Evolutionary conservation across 768 basidiomycete genomes (phyloP).

Genomic region (Tricholoma sp.): DNA sequence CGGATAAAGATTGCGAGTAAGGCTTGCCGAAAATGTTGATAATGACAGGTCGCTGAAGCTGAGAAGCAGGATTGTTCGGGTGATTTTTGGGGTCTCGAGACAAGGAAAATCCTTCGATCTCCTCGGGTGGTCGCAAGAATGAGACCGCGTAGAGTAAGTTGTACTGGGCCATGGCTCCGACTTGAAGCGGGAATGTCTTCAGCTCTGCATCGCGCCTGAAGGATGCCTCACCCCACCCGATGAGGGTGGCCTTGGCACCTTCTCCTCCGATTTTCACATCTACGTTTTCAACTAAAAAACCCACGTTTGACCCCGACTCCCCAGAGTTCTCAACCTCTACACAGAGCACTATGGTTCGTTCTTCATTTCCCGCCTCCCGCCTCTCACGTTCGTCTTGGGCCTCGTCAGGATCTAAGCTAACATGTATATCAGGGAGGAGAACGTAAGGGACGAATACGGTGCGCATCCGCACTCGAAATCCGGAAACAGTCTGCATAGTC

Average conservation of each 20-base stretch:
- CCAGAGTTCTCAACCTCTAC: constrained; percentile 86
- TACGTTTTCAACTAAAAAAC: constrained; percentile 73
- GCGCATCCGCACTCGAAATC: constrained; percentile 90
- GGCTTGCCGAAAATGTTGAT: constrained; percentile 80
- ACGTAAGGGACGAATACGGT: constrained; percentile 89
- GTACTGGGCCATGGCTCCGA: constrained; percentile 75
- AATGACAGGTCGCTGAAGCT: constrained; percentile 70
- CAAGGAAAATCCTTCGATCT: constrained; percentile 40
- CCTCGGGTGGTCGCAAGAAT: constrained; percentile 63
- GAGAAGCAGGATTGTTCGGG: constrained; percentile 25
- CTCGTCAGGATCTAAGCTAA: constrained; percentile 27
- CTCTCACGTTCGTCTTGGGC: constrained; percentile 47
- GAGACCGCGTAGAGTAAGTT: constrained; percentile 89
- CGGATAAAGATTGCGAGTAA: constrained; percentile 30
- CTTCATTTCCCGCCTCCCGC: constrained; percentile 68
- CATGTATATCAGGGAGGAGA: constrained; percentile 47
- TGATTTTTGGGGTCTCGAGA: constrained; percentile 19
- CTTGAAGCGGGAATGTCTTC: constrained; percentile 61
- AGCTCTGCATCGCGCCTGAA: constrained; percentile 37
- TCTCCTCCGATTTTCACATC: constrained; percentile 72
- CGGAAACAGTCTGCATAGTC: constrained; percentile 71
- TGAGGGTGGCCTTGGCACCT: constrained; percentile 43
- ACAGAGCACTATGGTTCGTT: constrained; percentile 84
- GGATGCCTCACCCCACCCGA: constrained; percentile 54
- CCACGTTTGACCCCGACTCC: constrained; percentile 51